Conservation (phyloP, 1,284 basidiomycete species). For the Ustilago shanxiensis region DNA sequence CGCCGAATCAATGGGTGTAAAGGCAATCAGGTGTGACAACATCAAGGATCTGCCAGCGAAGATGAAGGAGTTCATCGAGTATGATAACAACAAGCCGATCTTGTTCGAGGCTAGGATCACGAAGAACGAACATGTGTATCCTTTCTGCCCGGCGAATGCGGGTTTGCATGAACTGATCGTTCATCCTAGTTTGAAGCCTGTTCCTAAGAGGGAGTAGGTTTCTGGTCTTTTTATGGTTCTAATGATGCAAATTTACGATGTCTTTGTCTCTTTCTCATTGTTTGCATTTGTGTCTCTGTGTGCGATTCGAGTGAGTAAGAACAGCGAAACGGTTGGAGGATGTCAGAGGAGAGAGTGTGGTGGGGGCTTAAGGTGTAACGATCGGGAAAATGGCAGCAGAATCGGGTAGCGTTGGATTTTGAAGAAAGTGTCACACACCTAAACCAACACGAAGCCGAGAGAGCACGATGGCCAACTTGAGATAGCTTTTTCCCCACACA, state of each 20-base stretch:
- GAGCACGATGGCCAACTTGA: not conserved
- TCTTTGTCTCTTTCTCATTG: not conserved
- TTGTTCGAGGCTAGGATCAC: slow-evolving; percentile 91
- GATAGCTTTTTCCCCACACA: not conserved
- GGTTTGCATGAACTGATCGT: slow-evolving; percentile 82
- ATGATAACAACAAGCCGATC: slow-evolving; percentile 86
- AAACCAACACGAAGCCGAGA: not conserved
- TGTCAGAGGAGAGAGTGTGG: not conserved
- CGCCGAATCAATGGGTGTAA: slow-evolving; percentile 89
- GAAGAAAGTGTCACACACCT: not conserved
- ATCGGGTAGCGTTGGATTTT: not conserved
- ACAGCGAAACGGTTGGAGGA: no score
- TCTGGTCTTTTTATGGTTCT: not conserved
- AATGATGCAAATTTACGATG: not conserved
- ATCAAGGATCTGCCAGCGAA: slow-evolving; percentile 85
- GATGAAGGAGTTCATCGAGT: slow-evolving; percentile 99
- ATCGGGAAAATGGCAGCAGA: not conserved
- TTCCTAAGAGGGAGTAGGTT: slow-evolving; percentile 30
- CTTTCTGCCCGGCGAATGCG: slow-evolving; percentile 90
- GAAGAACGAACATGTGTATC: slow-evolving; percentile 92
- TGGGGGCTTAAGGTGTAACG: no score
- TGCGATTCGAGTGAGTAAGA: no score
- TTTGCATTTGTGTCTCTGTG: not conserved
- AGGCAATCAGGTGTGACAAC: slow-evolving; percentile 83
- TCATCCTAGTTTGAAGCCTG: slow-evolving; percentile 54